These are phyloP conservation scores for Rutstroemia sp. DNA, from an alignment of 2,329 filamentous ascomycete species.

Conservation along the genomic window DNA sequence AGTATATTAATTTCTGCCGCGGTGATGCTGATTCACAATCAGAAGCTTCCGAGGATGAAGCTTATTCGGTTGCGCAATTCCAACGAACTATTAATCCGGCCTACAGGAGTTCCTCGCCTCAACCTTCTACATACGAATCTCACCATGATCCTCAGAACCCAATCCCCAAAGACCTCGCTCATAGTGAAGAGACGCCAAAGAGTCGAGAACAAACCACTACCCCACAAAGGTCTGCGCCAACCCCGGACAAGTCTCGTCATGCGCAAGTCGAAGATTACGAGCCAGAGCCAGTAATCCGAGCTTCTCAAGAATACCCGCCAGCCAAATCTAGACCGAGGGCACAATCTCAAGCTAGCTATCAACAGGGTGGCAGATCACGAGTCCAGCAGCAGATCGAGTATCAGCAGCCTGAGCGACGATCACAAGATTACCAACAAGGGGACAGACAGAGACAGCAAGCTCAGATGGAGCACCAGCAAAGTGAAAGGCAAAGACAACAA, in stretches of 20 bases:
- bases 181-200: conserved; percentile 38
- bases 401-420: conserved; percentile 7
- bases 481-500: conserved; percentile 4
- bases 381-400: conserved; percentile 3
- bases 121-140: conserved; percentile 86
- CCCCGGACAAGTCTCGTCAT: conserved; percentile 10
- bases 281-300: conserved; percentile 25
- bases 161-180: conserved; percentile 62
- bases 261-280: conserved; percentile 23
- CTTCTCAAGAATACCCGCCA: conserved; percentile 1
- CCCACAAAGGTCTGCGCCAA: conserved; percentile 39
- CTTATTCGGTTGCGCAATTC: conserved; percentile 93
- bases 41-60: conserved; percentile 76
- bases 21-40: conserved; percentile 81
- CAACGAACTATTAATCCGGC: conserved; percentile 91
- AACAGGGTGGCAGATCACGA: conserved; percentile 1
- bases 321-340: conserved; percentile 2
- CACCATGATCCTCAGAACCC: conserved; percentile 79
- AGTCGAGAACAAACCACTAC: conserved; percentile 41
- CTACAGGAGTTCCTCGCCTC: conserved; percentile 91
- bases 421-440: conserved; percentile 6
- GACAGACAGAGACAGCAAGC: conserved; percentile 5
- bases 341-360: conserved; percentile 7
- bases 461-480: conserved; percentile 1
- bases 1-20: conserved; percentile 97